Evolutionary conservation across 352 stramenopile genomes (phyloP), one percentile per base, ranked within the genome.

Genomic region (Blastocystis sp.): DNA sequence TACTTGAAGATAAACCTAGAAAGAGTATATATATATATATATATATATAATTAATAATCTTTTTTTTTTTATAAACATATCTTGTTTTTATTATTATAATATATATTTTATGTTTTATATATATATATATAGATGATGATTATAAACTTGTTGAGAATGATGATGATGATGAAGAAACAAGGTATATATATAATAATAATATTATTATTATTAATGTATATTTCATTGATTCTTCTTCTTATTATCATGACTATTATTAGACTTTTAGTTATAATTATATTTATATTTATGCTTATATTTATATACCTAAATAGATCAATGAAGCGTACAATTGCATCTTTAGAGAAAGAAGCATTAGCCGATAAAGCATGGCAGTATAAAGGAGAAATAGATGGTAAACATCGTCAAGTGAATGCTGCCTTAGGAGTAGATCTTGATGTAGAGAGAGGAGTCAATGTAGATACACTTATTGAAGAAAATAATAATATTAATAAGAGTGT

Each of bases 351-450:
- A 57, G 73, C 77, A 3, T 65, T 89, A 5, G 69, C 68, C 4
- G 74, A 83, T 24, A 86, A 88, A 66, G 72, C 74, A 28, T 91
- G 81, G 81, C 56, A 81, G 57, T 55, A 89, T 25, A 81, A 83
- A 64, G 81, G 81, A 52, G 81, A 91, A 66, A 77, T 86, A 28
- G 73, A 70, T 21, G 83, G 77, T 0, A 58, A 56, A 2, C 70
- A 71, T 39, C 77, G 81, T 65, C 78, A 78, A 11, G 79, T 88
- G 54, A 91, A 91, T 68, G 84, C 75, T 75, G 73, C 88, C 54
- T 64, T 91, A 36, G 77, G 86, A 62, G 77, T 79, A 0, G 72
- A 83, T 40, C 70, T 88, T 33, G 80, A 89, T 65, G 83, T 87
- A 42, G 81, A 91, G 43, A 72, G 77, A 7, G 72, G 80, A 11